phyloP scores from a whole-genome alignment of 768 basidiomycete genomes.

The Cystofilobasidium macerans region DNA sequence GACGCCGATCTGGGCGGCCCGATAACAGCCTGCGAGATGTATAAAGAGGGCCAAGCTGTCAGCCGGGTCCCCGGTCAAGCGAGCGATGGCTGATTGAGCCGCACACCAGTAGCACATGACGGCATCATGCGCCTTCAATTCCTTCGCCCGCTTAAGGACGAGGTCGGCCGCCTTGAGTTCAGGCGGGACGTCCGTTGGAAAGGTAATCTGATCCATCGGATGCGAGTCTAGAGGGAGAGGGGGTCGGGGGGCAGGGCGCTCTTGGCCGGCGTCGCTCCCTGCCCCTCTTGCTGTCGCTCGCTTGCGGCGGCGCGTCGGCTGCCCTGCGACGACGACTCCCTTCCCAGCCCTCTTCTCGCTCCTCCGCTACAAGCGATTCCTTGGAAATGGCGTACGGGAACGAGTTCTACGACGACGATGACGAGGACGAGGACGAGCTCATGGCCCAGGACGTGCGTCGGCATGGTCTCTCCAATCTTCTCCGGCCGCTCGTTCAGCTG shows the following conservation, averaged over 20 bases:
- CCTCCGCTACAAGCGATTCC: not conserved
- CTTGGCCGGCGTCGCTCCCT: no score
- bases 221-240: not conserved
- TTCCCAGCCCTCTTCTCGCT: no score
- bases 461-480: no score
- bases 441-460: not conserved
- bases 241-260: not conserved
- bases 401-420: not conserved
- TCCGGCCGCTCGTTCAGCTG: not conserved
- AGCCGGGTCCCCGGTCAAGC: not conserved
- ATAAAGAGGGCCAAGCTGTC: not conserved
- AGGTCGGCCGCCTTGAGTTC: conserved; percentile 52
- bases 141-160: conserved; percentile 80
- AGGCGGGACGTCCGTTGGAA: conserved; percentile 24
- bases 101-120: conserved; percentile 92
- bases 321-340: not conserved
- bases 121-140: conserved; percentile 69
- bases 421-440: not conserved
- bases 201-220: conserved; percentile 12
- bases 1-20: conserved; percentile 81
- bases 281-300: no score
- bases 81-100: conserved; percentile 34
- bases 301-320: no score
- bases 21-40: conserved; percentile 62
- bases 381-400: not conserved